Conservation (phyloP, 352 stramenopile genomes). For the Phytophthora melonis region DNA sequence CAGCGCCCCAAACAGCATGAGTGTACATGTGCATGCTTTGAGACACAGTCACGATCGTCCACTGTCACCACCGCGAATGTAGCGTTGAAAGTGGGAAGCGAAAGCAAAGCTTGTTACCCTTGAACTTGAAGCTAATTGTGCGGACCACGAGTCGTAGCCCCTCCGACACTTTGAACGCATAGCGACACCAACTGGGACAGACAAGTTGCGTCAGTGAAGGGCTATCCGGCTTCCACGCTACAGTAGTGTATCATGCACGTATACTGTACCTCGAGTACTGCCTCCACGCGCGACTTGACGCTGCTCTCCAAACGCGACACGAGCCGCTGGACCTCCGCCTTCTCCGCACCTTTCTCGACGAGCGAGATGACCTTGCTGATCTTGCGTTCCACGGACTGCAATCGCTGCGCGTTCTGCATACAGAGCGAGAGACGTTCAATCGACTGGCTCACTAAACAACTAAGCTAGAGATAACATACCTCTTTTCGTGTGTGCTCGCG, state of each 20-base stretch:
- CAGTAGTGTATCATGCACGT: neutral
- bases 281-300: conserved; percentile 60
- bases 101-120: conserved; percentile 3
- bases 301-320: conserved; percentile 53
- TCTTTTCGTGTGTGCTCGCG: conserved; percentile 32
- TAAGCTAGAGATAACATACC: conserved; percentile 21
- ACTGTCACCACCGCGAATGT: conserved; percentile 9
- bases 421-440: conserved; percentile 1
- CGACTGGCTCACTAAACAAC: neutral
- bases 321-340: conserved; percentile 46
- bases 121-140: conserved; percentile 2
- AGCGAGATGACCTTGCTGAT: conserved; percentile 49
- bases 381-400: conserved; percentile 49
- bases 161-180: conserved; percentile 42
- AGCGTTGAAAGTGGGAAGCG: neutral
- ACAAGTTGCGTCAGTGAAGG: conserved; percentile 3
- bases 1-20: no score
- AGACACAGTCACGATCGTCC: conserved; percentile 17
- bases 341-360: conserved; percentile 45
- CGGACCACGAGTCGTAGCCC: neutral
- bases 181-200: conserved; percentile 46
- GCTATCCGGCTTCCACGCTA: neutral
- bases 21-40: neutral
- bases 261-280: conserved; percentile 57
- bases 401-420: conserved; percentile 34